These are phyloP conservation scores for Hortiboletus rubellus DNA, from an alignment of 1,284 basidiomycete species.

Conservation along the genomic window DNA sequence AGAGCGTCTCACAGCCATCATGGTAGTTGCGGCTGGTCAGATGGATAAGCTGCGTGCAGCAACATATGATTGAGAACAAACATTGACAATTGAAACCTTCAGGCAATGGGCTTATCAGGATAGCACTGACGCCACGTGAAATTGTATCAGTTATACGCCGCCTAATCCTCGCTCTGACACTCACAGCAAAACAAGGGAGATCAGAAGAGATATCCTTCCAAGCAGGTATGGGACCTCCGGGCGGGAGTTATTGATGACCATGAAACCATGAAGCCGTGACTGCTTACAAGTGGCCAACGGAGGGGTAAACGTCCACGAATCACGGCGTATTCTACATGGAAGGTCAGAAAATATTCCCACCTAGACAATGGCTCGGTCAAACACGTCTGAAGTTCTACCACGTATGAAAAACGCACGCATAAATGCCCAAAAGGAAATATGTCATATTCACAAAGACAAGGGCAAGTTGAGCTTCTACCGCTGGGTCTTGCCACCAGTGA, in stretches of 20 bases:
- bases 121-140: constrained; percentile 2
- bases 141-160: background rate
- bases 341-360: constrained; percentile 4
- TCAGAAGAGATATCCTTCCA: constrained; percentile 18
- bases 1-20: too few species aligned
- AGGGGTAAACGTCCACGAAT: too few species aligned
- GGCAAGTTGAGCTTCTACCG: too few species aligned
- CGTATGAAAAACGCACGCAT: too few species aligned
- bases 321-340: too few species aligned
- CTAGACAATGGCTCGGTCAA: constrained; percentile 4
- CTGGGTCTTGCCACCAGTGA: too few species aligned
- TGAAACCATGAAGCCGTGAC: background rate
- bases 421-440: too few species aligned
- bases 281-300: constrained; percentile 6
- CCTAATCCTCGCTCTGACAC: background rate
- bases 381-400: too few species aligned
- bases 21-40: too few species aligned
- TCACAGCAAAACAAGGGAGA: constrained; percentile 17
- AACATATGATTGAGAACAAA: constrained; percentile 8
- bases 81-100: constrained; percentile 12
- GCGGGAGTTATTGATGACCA: background rate
- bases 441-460: too few species aligned
- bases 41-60: background rate
- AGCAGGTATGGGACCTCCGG: constrained; percentile 23
- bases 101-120: background rate